Percentiles rank a stretch among this genome's conserved stretches.
Conservation (phyloP, 176 grass and related monocot species). For the Metroxylon sagu region DNA sequence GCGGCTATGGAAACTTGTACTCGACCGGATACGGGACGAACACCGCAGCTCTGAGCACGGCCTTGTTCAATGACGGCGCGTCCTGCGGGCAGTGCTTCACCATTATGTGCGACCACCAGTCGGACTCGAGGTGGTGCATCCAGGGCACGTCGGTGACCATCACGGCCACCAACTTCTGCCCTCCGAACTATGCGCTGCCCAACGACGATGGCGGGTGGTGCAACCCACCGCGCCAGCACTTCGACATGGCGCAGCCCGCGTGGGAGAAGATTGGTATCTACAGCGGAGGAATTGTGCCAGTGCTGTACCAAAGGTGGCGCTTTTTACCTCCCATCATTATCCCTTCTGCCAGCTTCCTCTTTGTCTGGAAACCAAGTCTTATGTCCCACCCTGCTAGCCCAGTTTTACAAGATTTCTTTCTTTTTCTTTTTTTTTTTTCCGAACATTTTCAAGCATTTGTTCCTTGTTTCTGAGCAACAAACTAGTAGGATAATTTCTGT, state of each 20-base stretch:
- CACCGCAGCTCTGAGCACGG: constrained; percentile 64
- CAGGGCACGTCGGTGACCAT: constrained; percentile 34
- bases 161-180: constrained; percentile 87
- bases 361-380: too few species aligned
- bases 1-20: constrained; percentile 77
- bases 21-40: constrained; percentile 60
- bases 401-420: too few species aligned
- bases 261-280: constrained; percentile 58
- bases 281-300: constrained; percentile 50
- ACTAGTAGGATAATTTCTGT: too few species aligned
- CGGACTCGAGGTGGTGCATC: constrained; percentile 27
- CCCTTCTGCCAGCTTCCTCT: background rate
- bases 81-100: constrained; percentile 72
- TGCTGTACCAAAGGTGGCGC: constrained; percentile 37
- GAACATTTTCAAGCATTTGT: too few species aligned
- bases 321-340: background rate
- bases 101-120: constrained; percentile 39
- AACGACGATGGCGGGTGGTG: constrained; percentile 73
- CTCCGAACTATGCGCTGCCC: constrained; percentile 39
- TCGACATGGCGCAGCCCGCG: constrained; percentile 80
- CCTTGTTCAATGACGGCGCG: constrained; percentile 51
- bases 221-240: constrained; percentile 76
- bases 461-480: too few species aligned
- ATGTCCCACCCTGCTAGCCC: too few species aligned
- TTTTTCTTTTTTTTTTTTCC: too few species aligned